Evolutionary conservation across 2,329 filamentous ascomycete species (phyloP).

Genomic region (Alternaria tenuissima): DNA sequence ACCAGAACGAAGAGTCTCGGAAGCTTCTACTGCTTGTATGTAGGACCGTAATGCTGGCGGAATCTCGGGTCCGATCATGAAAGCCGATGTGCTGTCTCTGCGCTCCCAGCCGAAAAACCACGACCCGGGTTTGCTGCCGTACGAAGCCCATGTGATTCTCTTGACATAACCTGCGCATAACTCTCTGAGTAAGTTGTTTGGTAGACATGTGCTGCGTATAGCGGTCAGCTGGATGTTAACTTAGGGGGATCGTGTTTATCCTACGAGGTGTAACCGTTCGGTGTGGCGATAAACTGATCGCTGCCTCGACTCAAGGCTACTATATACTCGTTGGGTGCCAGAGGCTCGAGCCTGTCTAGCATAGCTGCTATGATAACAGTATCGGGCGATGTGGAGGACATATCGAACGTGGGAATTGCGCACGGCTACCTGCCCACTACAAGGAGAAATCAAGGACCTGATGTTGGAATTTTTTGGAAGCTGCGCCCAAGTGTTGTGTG

Average conservation of each 20-base stretch:
- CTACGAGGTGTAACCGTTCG: slow-evolving; percentile 40
- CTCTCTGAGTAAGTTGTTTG: slow-evolving; percentile 16
- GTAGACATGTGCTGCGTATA: slow-evolving; percentile 30
- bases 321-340: slow-evolving; percentile 35
- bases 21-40: slow-evolving; percentile 10
- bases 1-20: background rate
- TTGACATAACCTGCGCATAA: slow-evolving; percentile 16
- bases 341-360: slow-evolving; percentile 24
- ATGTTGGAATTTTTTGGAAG: background rate
- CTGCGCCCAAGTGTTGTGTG: background rate
- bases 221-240: slow-evolving; percentile 2
- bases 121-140: slow-evolving; percentile 30
- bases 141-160: slow-evolving; percentile 38
- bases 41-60: slow-evolving; percentile 20
- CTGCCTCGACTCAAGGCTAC: slow-evolving; percentile 34
- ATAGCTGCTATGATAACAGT: slow-evolving; percentile 9
- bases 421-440: background rate
- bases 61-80: slow-evolving; percentile 18
- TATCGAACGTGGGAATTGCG: background rate
- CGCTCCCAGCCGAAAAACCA: slow-evolving; percentile 41
- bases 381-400: slow-evolving; percentile 9
- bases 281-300: slow-evolving; percentile 36
- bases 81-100: slow-evolving; percentile 13
- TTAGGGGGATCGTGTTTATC: background rate
- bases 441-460: background rate